Percentiles rank a stretch among this genome's conserved stretches.
Conservation (phyloP, 2,329 filamentous ascomycete species). For the Cercospora brassicicola region DNA sequence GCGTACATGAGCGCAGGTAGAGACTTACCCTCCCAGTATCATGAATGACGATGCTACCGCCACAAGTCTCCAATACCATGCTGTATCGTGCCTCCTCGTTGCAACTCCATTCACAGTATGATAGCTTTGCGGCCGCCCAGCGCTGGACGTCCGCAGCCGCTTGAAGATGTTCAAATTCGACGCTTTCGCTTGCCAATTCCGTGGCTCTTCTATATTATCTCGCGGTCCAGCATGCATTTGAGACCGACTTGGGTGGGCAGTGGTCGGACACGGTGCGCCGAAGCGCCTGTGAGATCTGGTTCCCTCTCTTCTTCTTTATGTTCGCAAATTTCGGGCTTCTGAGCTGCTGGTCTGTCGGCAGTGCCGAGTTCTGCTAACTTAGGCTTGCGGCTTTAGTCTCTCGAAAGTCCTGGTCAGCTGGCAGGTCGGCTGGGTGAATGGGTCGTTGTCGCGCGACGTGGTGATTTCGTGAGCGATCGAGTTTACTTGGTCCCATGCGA, state of each 20-base stretch:
- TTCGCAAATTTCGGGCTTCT: not conserved
- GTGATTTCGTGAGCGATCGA: not conserved
- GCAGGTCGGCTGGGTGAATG: not conserved
- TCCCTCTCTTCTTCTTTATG: not conserved
- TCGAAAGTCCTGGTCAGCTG: not conserved
- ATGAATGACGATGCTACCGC: slow-evolving; percentile 49
- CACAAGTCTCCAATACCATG: slow-evolving; percentile 53
- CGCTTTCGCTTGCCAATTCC: slow-evolving; percentile 3
- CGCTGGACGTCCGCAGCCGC: slow-evolving; percentile 28
- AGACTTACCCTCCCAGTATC: slow-evolving; percentile 50
- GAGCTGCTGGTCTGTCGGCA: not conserved
- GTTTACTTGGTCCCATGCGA: not conserved
- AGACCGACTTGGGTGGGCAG: not conserved
- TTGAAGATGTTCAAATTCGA: slow-evolving; percentile 28
- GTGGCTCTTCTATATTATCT: not conserved
- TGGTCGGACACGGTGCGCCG: not conserved
- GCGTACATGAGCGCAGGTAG: slow-evolving; percentile 19
- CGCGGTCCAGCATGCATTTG: slow-evolving; percentile 13
- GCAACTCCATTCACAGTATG: slow-evolving; percentile 32
- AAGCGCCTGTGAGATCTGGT: not conserved
- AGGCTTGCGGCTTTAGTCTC: not conserved
- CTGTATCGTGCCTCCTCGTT: slow-evolving; percentile 29
- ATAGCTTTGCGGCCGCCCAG: slow-evolving; percentile 34
- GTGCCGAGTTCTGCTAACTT: not conserved
- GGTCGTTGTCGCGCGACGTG: not conserved